Evolutionary conservation across 768 basidiomycete species (phyloP).

Genomic region (Pulveroboletus sp.): DNA sequence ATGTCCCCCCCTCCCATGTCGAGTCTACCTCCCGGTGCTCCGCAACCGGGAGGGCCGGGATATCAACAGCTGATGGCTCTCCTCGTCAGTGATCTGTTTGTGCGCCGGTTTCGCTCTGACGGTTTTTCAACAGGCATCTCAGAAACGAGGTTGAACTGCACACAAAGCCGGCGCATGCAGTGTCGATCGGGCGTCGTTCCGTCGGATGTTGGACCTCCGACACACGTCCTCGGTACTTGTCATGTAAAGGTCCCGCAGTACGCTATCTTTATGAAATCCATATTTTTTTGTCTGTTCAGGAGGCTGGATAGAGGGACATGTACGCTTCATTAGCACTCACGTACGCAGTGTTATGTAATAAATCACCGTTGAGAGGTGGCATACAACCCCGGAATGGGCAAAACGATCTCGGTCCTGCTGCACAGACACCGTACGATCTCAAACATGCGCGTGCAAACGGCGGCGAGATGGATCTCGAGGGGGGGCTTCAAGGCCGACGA

Average conservation of each 20-base stretch:
- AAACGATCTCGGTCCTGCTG: neutral
- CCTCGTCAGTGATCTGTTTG: constrained; percentile 41
- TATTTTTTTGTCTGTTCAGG: constrained; percentile 6
- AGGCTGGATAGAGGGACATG: no score
- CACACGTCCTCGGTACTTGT: neutral
- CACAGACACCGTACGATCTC: neutral
- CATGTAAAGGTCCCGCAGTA: constrained; percentile 15
- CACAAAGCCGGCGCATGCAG: neutral
- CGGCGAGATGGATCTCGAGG: neutral
- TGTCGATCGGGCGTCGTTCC: neutral
- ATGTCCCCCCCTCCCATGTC: constrained; percentile 43
- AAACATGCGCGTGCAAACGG: neutral
- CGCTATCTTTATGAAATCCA: constrained; percentile 26
- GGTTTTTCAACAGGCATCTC: constrained; percentile 17
- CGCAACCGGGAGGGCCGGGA: constrained; percentile 38
- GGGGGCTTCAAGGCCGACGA: no score
- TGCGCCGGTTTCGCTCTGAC: neutral
- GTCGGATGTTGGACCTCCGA: neutral
- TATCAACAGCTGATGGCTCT: constrained; percentile 71
- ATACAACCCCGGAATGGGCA: neutral
- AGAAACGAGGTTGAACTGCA: constrained; percentile 23
- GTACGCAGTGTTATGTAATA: no score
- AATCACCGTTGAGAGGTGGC: no score
- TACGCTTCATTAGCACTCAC: no score
- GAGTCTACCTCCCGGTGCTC: constrained; percentile 35